These are phyloP conservation scores for Phytophthora brassicae DNA, from an alignment of 352 stramenopile species.

Conservation along the genomic window DNA sequence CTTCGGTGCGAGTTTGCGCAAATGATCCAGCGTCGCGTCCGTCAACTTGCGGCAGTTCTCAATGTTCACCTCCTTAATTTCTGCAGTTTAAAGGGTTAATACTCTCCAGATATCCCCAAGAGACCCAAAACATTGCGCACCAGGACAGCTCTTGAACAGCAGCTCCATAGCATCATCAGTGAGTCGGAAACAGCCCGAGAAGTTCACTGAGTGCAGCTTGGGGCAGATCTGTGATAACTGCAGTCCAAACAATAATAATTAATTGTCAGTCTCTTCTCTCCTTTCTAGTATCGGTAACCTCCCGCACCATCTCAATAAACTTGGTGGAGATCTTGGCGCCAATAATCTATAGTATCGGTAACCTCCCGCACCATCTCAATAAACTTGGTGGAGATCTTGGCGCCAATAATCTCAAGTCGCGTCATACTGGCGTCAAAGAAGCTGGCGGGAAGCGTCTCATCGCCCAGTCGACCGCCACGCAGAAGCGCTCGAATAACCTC, in stretches of 20 bases:
- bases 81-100: slow-evolving; percentile 25
- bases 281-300: not conserved
- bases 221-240: slow-evolving; percentile 77
- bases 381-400: slow-evolving; percentile 82
- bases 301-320: slow-evolving; percentile 66
- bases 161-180: slow-evolving; percentile 85
- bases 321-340: slow-evolving; percentile 82
- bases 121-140: slow-evolving; percentile 27
- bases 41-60: slow-evolving; percentile 91
- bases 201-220: slow-evolving; percentile 86
- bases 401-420: slow-evolving; percentile 81
- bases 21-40: slow-evolving; percentile 70
- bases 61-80: slow-evolving; percentile 88
- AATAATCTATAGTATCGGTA: slow-evolving; percentile 36
- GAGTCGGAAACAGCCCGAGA: slow-evolving; percentile 87
- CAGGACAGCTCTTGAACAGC: slow-evolving; percentile 78
- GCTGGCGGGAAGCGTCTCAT: slow-evolving; percentile 77
- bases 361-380: slow-evolving; percentile 49
- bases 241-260: not conserved
- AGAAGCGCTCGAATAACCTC: slow-evolving; percentile 83
- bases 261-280: slow-evolving; percentile 1
- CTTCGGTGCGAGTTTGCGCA: slow-evolving; percentile 79
- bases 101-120: not conserved
- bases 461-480: slow-evolving; percentile 65
- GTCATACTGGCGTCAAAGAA: slow-evolving; percentile 90